A percentile compares a stretch with the other conserved stretches of the same genome.
phyloP scores from a whole-genome alignment of 1,284 basidiomycete genomes.

The Cystobasidiaceae sp. region DNA sequence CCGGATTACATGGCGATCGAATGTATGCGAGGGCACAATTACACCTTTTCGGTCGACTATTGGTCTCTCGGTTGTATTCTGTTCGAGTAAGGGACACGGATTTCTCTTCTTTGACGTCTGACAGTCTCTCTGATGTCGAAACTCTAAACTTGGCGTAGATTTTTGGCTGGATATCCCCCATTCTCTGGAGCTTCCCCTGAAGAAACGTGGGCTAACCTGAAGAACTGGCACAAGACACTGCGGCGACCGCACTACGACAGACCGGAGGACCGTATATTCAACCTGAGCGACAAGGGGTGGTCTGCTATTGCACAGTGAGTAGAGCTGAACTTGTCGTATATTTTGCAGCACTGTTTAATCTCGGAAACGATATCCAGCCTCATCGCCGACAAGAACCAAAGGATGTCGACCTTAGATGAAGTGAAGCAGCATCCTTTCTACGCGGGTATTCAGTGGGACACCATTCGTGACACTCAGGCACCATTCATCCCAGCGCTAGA shows the following conservation, averaged over 20 bases:
- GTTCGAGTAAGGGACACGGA: conserved; percentile 57
- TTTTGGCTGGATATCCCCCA: conserved; percentile 74
- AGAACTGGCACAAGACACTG: conserved; percentile 90
- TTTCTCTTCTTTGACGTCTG: too few relatives aligned
- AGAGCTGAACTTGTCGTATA: not conserved
- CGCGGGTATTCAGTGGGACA: conserved; percentile 65
- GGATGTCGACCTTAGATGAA: conserved; percentile 68
- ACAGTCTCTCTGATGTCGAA: not conserved
- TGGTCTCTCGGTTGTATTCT: conserved; percentile 98
- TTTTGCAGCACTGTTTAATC: not conserved
- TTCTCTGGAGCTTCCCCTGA: conserved; percentile 94
- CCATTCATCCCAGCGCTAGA: conserved; percentile 96
- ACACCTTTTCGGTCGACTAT: conserved; percentile 93
- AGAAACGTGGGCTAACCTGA: conserved; percentile 98
- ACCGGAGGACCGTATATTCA: conserved; percentile 95
- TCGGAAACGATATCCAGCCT: conserved; percentile 51
- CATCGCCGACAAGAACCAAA: conserved; percentile 68
- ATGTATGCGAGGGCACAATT: conserved; percentile 83
- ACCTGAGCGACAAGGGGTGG: conserved; percentile 90
- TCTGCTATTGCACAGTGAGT: conserved; percentile 80
- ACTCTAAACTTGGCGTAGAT: conserved; percentile 34
- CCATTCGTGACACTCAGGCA: conserved; percentile 69
- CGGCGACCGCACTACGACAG: conserved; percentile 90
- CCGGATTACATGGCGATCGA: conserved; percentile 71
- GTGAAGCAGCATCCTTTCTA: conserved; percentile 84